Percentiles rank a stretch among this genome's conserved stretches.
phyloP scores from a whole-genome alignment of 1,284 basidiomycete species.

The Heliocybe sulcata region DNA sequence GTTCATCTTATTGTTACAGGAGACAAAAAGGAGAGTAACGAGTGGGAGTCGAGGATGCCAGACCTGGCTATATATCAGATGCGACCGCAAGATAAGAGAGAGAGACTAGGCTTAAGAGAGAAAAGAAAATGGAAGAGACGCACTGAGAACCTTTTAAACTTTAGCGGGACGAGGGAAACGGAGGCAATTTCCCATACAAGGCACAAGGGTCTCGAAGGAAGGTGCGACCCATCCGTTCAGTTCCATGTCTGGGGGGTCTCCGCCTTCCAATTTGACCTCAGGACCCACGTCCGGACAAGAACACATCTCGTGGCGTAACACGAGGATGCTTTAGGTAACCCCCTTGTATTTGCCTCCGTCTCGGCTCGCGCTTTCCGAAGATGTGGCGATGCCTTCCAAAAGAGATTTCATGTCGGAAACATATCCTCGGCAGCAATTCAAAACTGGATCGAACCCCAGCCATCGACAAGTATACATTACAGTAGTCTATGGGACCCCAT shows the following conservation, averaged over 20 bases:
- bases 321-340: not conserved
- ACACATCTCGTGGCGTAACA: not conserved
- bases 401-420: not conserved
- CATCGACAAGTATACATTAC: not conserved
- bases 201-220: not conserved
- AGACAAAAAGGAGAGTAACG: conserved; percentile 1
- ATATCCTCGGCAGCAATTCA: no score
- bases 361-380: not conserved
- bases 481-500: no score
- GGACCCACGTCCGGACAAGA: not conserved
- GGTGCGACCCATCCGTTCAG: not conserved
- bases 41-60: not conserved
- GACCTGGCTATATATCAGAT: not conserved
- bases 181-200: not conserved
- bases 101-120: not conserved
- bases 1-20: not conserved
- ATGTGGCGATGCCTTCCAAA: not conserved
- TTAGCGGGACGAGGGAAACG: not conserved
- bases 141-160: not conserved
- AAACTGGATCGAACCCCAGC: no score
- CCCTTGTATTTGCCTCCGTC: not conserved
- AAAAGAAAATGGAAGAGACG: not conserved
- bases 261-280: not conserved
- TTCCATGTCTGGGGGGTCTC: not conserved
- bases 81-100: not conserved